Conservation (phyloP, 2,329 filamentous ascomycete species). For the Cladosporium colombiae region DNA sequence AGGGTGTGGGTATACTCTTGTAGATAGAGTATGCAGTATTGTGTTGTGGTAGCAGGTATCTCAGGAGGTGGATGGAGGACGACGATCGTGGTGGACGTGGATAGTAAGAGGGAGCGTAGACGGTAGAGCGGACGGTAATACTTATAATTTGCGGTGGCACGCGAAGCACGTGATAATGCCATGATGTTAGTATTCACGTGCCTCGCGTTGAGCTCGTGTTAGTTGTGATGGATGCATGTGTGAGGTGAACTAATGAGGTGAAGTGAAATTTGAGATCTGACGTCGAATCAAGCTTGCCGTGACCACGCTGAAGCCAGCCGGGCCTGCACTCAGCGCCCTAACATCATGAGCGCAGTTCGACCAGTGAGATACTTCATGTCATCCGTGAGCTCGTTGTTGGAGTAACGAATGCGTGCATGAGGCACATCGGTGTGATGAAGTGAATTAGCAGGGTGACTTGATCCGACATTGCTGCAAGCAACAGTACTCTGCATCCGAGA, state of each 20-base stretch:
- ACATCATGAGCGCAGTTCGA: neutral
- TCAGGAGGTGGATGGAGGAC: neutral
- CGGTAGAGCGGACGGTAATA: neutral
- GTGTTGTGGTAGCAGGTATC: neutral
- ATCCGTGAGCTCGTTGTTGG: neutral
- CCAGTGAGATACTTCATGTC: neutral
- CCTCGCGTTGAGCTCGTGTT: neutral
- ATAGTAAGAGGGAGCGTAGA: neutral
- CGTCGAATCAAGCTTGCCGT: constrained; percentile 6
- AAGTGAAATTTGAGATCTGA: constrained; percentile 3
- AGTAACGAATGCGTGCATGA: neutral
- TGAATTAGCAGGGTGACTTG: neutral
- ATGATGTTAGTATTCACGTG: neutral
- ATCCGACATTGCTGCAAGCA: neutral
- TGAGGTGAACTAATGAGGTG: neutral
- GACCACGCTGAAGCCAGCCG: neutral
- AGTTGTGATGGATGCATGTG: neutral
- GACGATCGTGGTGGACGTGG: neutral
- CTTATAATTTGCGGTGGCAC: neutral
- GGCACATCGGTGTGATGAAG: neutral
- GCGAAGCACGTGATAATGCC: neutral
- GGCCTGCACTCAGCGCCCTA: neutral
- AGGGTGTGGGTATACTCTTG: neutral
- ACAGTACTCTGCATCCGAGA: neutral
- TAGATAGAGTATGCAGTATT: neutral